Conservation (phyloP, 306 rosid genomes). For the Prosopis cineraria region DNA sequence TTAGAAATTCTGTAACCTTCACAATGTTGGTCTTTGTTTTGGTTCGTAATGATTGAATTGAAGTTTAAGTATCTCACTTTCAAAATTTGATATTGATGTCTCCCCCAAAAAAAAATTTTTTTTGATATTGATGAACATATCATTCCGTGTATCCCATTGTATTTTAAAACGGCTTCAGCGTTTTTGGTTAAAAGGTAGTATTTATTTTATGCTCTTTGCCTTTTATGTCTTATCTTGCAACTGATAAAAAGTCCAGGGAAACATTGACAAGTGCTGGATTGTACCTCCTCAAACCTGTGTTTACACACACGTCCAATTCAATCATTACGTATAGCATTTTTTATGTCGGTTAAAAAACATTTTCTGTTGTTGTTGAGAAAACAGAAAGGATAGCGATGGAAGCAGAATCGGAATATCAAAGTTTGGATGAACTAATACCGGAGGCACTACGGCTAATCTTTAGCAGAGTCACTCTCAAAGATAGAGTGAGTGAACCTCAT, state of each 20-base stretch:
- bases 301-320: background rate
- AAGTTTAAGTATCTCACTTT: background rate
- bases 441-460: conserved; percentile 89
- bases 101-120: no score
- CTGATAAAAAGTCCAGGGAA: background rate
- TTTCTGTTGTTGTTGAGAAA: background rate
- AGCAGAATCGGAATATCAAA: conserved; percentile 52
- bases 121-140: background rate
- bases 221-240: background rate
- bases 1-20: background rate
- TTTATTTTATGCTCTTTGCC: background rate
- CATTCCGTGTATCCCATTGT: background rate
- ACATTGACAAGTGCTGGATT: background rate
- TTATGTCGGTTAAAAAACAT: background rate
- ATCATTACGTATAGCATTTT: background rate
- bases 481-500: conserved; percentile 66
- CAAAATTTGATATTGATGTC: background rate
- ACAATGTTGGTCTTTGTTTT: background rate
- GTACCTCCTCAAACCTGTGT: background rate
- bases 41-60: background rate
- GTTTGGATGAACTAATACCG: conserved; percentile 88
- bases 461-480: conserved; percentile 70
- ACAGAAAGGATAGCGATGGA: conserved; percentile 55
- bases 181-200: background rate
- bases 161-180: background rate